phyloP scores from a whole-genome alignment of 345 rosid genomes.

The Clarkia xantiana region DNA sequence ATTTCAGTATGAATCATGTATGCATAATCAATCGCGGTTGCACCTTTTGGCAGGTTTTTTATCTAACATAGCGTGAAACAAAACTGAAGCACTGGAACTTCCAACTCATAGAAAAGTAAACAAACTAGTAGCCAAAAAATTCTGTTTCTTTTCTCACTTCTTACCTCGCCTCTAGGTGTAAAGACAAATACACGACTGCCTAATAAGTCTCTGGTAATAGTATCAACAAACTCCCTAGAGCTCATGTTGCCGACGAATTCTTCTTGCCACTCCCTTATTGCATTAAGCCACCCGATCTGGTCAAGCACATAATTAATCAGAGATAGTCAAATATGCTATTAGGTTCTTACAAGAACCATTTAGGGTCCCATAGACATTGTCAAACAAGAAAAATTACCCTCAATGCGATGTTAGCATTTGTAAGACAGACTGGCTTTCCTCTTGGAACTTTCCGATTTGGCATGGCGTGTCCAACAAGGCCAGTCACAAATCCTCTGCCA shows the following conservation, averaged over 20 bases:
- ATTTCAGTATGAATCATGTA: constrained; percentile 94
- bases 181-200: constrained; percentile 95
- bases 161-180: constrained; percentile 75
- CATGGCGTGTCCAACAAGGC: constrained; percentile 59
- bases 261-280: constrained; percentile 99
- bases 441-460: constrained; percentile 53
- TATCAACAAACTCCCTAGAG: constrained; percentile 97
- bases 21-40: constrained; percentile 88
- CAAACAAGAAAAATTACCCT: constrained; percentile 33
- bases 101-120: constrained; percentile 5
- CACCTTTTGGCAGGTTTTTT: constrained; percentile 85
- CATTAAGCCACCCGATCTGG: constrained; percentile 93
- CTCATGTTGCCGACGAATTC: constrained; percentile 99
- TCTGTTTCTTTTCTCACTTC: constrained; percentile 4
- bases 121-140: too few species aligned
- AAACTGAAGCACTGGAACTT: constrained; percentile 3
- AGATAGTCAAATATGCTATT: constrained; percentile 3
- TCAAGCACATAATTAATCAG: constrained; percentile 14
- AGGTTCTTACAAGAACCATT: background rate
- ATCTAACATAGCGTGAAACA: constrained; percentile 31
- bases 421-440: constrained; percentile 71
- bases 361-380: background rate
- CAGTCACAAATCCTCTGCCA: constrained; percentile 65
- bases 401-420: constrained; percentile 82
- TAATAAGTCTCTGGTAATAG: constrained; percentile 72